Base-by-base conservation (phyloP, 164 flowering plant species). In the Stephania cephalantha region DNA sequence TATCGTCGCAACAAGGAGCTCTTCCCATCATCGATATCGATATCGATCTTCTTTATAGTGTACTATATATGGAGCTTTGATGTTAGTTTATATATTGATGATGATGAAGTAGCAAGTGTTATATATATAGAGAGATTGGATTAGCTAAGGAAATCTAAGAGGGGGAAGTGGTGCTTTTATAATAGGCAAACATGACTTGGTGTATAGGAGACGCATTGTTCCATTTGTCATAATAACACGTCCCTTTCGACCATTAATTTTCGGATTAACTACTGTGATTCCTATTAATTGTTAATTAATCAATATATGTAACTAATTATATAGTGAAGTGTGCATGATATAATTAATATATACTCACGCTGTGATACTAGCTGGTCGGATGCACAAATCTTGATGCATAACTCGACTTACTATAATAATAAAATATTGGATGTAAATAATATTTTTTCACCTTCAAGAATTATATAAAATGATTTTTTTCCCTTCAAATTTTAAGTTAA, bases 11-110 rank as follows among this genome's bases (percentile, higher is more conserved):
- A 75, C 79, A 71, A 20, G 91, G 90, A 63, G 87, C 78, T 48
- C 91, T 83, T 31, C 79, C 90, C 91, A 88, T 88, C 64, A 20
- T 20, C 1, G 25, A 20, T 61, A 9, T 8, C n/a, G 18, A 61
- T 61, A 18, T 6, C 42, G 4, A 35, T 35, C 42, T 35, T 35
- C 42, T 35, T 35, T 25, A 25, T 25, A 35, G 42, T 35, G 42
- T 35, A 35, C 42, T 35, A 35, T 50, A 53, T 53, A 53, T 53
- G 13, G 13, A 13, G 18, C 18, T 53, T 13, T 53, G 18, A 10
- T 9, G 58, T 22, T 13, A 4, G 20, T 7, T 15, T 8, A 9
- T 6, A 25, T 48, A 13, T 17, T 52, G 13, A 30, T 6, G 13
- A 30, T 6, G 0, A 25, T 25, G 31, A 12, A 4, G 15, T 20